These are phyloP conservation scores for Solanum pinnatisectum DNA, from an alignment of 257 asterid genomes.

Conservation along the genomic window DNA sequence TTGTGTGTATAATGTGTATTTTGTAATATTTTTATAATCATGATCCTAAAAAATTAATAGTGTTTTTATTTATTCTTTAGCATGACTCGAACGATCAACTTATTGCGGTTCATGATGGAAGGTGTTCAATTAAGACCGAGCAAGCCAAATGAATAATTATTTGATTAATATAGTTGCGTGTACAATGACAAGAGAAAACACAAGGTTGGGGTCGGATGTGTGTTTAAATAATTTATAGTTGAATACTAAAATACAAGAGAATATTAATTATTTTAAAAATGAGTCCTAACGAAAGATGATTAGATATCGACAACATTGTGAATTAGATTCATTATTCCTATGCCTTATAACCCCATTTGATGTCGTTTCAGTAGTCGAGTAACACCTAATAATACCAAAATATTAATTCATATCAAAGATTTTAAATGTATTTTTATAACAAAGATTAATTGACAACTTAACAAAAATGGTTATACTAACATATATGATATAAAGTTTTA, in stretches of 20 bases:
- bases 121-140: neutral
- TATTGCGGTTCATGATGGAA: neutral
- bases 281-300: neutral
- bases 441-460: neutral
- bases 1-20: neutral
- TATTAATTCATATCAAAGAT: neutral
- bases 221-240: neutral
- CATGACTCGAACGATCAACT: neutral
- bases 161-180: neutral
- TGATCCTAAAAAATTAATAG: too few species aligned
- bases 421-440: neutral
- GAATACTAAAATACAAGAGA: neutral
- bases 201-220: neutral
- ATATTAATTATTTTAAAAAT: neutral
- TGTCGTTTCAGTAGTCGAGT: constrained; percentile 4
- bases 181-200: neutral
- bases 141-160: neutral
- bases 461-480: neutral
- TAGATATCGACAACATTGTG: neutral
- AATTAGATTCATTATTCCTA: constrained; percentile 5
- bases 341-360: neutral
- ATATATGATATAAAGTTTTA: neutral
- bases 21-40: neutral
- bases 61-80: neutral
- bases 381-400: constrained; percentile 5